Percentiles rank a stretch among this genome's conserved stretches.
Conservation (phyloP, 495 filamentous ascomycete genomes). For the Penicillium crystallinum region DNA sequence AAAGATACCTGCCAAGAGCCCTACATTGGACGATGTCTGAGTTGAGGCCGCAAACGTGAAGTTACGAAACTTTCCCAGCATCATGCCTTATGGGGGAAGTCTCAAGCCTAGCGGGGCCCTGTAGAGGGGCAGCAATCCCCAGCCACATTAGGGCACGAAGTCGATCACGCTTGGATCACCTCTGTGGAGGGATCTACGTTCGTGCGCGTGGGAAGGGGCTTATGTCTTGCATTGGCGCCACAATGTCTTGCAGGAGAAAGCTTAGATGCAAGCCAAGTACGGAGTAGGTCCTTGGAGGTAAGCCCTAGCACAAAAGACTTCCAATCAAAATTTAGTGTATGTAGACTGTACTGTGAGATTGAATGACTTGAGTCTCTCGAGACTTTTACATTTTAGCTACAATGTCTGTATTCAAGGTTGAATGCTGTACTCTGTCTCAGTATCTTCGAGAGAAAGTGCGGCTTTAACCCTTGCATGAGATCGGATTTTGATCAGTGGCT, state of each 20-base stretch:
- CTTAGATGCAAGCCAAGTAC: background rate
- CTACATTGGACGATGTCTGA: slow-evolving; percentile 1
- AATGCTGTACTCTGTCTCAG: too few species aligned
- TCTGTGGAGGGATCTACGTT: slow-evolving; percentile 10
- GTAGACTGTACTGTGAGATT: too few species aligned
- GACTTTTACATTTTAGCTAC: too few species aligned
- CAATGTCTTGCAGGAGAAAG: slow-evolving; percentile 7
- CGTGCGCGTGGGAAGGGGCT: slow-evolving; percentile 9
- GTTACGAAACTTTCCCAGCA: slow-evolving; percentile 5
- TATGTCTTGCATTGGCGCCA: slow-evolving; percentile 20
- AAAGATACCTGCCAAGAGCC: background rate
- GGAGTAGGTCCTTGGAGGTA: too few species aligned
- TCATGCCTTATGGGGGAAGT: slow-evolving; percentile 1
- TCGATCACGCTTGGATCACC: slow-evolving; percentile 1
- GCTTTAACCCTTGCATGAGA: slow-evolving; percentile 24
- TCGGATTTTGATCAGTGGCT: slow-evolving; percentile 5
- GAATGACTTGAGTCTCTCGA: too few species aligned
- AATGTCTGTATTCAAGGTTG: too few species aligned
- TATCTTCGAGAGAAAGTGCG: too few species aligned
- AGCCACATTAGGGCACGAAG: slow-evolving; percentile 17
- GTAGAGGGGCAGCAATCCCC: slow-evolving; percentile 17
- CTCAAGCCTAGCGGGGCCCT: slow-evolving; percentile 5
- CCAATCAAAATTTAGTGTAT: too few species aligned
- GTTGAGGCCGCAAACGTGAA: background rate
- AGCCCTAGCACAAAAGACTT: background rate